Base-by-base conservation (phyloP, 768 basidiomycete genomes). In the Leccinum arenicola region DNA sequence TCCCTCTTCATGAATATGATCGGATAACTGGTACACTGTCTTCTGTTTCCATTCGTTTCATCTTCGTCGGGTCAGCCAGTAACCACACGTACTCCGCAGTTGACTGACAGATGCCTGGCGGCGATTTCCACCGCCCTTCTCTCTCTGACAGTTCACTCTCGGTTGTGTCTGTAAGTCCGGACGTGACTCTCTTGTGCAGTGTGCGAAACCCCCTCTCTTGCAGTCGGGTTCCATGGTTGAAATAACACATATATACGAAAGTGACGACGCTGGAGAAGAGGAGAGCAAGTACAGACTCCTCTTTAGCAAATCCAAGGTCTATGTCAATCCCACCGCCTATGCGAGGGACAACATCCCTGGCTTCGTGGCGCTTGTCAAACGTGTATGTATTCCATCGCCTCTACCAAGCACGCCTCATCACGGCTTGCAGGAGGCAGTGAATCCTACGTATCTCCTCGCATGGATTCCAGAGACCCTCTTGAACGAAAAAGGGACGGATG, bases 281-380 rank as follows among this genome's bases (percentile, higher is more conserved):
- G 85, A 85, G 65, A 73, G 73, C 67, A 86, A 83, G 71, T 84
- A 85, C 70, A 80, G 90, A 49, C 79, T 98, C 51, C 72, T 98
- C 14, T 97, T 93, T 66, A 89, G 87, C 73, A 97, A 96, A 72
- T 92, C 89, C 45, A 95, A 95, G 72, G 96, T 98, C 49, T 95
- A 96, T 70, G 87, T 99, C 48, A 93, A 98, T 65, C 97, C 97
- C 0, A 96, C 95, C 3, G 86, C 89, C 3, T 95, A 94, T 71
- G 81, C 89, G 2, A 82, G 89, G 67, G 97, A 98, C 74, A 96
- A 98, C 73, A 91, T 98, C 36, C 86, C 93, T 3, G 97, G 97
- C 1, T 98, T 96, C 71, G 86, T 95, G 7, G 87, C 90, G 15
- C 80, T 99, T 58, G 95, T 98, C 19, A 93, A 94, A 77, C 83